Base-by-base conservation (phyloP, 495 filamentous ascomycete species). In the Tuber magnatum region DNA sequence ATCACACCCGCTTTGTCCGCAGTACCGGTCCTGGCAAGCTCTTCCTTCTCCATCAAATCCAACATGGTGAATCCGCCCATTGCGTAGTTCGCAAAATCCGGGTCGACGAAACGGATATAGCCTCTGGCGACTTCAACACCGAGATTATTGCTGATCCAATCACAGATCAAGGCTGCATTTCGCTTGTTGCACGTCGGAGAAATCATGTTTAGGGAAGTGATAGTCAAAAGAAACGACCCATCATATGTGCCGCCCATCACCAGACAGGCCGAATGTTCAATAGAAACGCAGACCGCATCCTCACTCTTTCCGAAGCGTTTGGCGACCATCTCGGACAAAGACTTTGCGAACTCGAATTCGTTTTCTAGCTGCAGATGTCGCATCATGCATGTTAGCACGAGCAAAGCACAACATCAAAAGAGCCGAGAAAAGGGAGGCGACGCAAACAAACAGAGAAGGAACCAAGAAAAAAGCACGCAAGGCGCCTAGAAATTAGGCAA, bases 151-250 rank as follows among this genome's bases (percentile, higher is more conserved):
- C 89, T 85, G 77, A 97, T 85, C 80, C 89, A 90, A 3, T 84
- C 84, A 77, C 93, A 90, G 22, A 95, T 88, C 56, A 97, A 83
- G n/a, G 85, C 86, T 5, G 93, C 90, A 84, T 93, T 94, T 56
- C 93, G 90, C 70, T 92, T 92, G 83, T 97, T 97, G 51, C 89
- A 93, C 5, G 91, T 88, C 0, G 93, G 90, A 35, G 89, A 89
- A 46, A 97, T 85, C 72, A 92, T 85, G 3, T 84, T 86, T 24
- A 95, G 86, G 5, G 93, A 89, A 73, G 87, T 91, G 51, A 98
- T 88, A 72, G 92, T 92, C 78, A 97, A 84, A 68, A 90, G 86
- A 78, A 97, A 98, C 24, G 92, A 91, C 3, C 91, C 91, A n/a
- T 92, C 89, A 71, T 91, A 90, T 39, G 88, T 88, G 56, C 88